Evolutionary conservation across 192 early-diverging fungal genomes (phyloP), one percentile per base, ranked within the genome.

Genomic region (Dissophora globulifera): DNA sequence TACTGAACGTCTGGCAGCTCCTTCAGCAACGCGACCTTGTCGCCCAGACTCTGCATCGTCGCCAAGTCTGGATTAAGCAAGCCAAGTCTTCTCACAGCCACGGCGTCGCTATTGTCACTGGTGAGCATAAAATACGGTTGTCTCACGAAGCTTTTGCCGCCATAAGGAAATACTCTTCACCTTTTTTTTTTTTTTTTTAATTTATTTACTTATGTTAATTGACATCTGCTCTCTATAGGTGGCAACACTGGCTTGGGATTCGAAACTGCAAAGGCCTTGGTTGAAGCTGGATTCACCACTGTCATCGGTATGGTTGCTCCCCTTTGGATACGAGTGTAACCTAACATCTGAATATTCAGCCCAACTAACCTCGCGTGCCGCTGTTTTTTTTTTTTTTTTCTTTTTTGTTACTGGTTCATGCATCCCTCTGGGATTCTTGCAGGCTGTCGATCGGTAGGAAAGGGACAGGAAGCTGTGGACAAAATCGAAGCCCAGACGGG

Each of bases 231-330:
- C 58, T 56, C 17, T 27, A 4, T 30, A 67, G 88, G 89, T 1
- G 89, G 87, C 30, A 88, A 88, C 58, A 74, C 83, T 19, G 89
- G 87, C 4, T 78, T 88, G 15, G 89, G 89, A 10, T 81, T 78
- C 19, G 86, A 87, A 49, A 88, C 85, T 10, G 83, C 84, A 23
- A 80, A 82, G 50, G 86, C 83, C 2, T 52, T 90, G n/a, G 83
- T 83, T 9, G 78, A 81, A 9, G 86, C 85, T 15, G 87, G 86
- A 13, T 83, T 71, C 52, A 75, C 55, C 0, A 83, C 82, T 0
- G 62, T 88, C 4, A 62, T 88, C 27, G 85, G 78, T 79, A 69
- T 3, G 13, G 9, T 12, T 7, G 26, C 26, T 26, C 20, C 25
- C 25, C n/a, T n/a, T n/a, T n/a, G n/a, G n/a, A n/a, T n/a, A n/a